These are phyloP conservation scores for Mycena kentingensis DNA, from an alignment of 768 basidiomycete species.

Conservation along the genomic window DNA sequence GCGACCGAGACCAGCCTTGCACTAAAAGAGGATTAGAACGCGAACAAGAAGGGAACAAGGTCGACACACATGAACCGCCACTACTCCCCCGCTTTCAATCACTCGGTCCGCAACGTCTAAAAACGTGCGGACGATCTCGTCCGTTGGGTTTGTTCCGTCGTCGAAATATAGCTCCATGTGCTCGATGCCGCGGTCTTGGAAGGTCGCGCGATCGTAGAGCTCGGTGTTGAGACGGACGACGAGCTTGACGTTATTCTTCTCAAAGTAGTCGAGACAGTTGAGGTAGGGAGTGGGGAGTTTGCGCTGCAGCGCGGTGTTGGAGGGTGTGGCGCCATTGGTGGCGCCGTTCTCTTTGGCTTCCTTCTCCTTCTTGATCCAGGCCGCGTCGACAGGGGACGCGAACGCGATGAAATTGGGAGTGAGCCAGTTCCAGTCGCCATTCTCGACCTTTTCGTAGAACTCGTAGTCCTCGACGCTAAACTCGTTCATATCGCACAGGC, in stretches of 20 bases:
- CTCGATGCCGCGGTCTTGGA: constrained; percentile 81
- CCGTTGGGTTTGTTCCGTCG: constrained; percentile 96
- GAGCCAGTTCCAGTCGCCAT: constrained; percentile 96
- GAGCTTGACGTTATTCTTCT: constrained; percentile 81
- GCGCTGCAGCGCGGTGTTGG: constrained; percentile 66
- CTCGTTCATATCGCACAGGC: constrained; percentile 90
- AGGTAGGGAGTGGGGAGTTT: constrained; percentile 79
- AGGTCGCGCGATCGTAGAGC: constrained; percentile 81
- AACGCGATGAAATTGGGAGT: constrained; percentile 92
- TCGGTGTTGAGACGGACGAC: constrained; percentile 94
- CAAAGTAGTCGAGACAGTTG: constrained; percentile 93
- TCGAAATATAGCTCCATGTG: constrained; percentile 96
- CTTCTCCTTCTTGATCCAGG: constrained; percentile 77
- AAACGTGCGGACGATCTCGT: constrained; percentile 92
- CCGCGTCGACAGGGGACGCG: constrained; percentile 83
- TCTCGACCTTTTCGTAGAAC: constrained; percentile 93
- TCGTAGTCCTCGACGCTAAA: constrained; percentile 94
- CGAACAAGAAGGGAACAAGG: constrained; percentile 3
- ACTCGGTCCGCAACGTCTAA: constrained; percentile 81
- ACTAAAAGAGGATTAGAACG: constrained; percentile 47
- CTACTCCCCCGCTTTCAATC: constrained; percentile 76
- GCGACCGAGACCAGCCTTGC: constrained; percentile 94
- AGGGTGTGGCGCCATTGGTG: constrained; percentile 30
- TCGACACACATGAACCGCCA: constrained; percentile 81
- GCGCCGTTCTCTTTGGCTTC: constrained; percentile 53